Evolutionary conservation across 495 filamentous ascomycete species (phyloP).

Genomic region (Xylaria intraflava): DNA sequence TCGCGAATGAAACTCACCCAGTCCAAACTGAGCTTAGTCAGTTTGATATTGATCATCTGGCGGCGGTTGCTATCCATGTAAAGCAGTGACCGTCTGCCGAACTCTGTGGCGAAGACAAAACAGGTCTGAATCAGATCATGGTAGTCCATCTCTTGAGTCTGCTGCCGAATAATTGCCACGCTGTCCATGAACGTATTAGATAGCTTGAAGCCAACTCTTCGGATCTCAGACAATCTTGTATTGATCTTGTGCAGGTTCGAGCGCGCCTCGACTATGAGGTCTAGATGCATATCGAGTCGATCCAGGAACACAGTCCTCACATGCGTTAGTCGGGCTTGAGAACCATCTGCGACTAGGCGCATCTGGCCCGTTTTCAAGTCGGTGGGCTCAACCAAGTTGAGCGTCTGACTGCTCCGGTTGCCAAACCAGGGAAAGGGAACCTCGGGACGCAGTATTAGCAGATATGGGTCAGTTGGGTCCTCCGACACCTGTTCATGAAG

Average conservation of each 20-base stretch:
- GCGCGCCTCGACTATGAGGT: conserved; percentile 82
- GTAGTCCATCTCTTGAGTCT: conserved; percentile 78
- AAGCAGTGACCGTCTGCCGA: conserved; percentile 84
- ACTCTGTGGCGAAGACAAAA: conserved; percentile 96
- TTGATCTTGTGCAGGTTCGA: conserved; percentile 93
- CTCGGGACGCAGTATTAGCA: conserved; percentile 80
- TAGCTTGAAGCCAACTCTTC: conserved; percentile 89
- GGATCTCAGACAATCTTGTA: conserved; percentile 85
- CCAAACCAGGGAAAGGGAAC: conserved; percentile 75
- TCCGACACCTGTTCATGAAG: conserved; percentile 72
- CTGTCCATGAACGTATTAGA: conserved; percentile 99
- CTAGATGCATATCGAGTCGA: conserved; percentile 69
- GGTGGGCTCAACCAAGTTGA: conserved; percentile 63
- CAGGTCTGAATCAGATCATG: conserved; percentile 98
- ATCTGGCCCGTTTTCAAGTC: conserved; percentile 84
- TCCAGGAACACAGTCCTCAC: conserved; percentile 72
- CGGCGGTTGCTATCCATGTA: conserved; percentile 92
- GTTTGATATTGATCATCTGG: conserved; percentile 91
- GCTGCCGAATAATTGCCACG: conserved; percentile 81
- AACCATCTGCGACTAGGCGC: conserved; percentile 84
- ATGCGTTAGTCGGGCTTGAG: conserved; percentile 67
- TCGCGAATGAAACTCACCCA: conserved; percentile 98
- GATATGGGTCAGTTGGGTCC: conserved; percentile 70
- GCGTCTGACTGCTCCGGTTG: conserved; percentile 59
- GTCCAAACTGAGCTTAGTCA: conserved; percentile 86